Evolutionary conservation across 139 green algal genomes (phyloP).

Genomic region (Tetradesmus obliquus): DNA sequence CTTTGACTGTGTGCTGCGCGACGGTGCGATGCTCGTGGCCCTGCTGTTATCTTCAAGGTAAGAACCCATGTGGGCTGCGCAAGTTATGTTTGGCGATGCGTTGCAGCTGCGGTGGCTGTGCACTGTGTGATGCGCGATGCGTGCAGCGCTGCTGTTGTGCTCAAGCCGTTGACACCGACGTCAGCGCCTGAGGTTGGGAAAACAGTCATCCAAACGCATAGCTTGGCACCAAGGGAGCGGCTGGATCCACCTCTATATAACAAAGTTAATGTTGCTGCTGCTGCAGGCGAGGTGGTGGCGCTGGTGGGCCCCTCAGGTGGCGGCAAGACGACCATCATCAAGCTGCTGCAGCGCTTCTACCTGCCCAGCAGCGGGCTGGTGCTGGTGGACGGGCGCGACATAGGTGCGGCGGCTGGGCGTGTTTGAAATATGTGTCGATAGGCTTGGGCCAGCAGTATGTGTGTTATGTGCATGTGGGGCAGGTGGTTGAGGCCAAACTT

Average conservation of each 20-base stretch:
- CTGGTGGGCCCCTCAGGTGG: conserved; percentile 88
- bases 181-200: too few species aligned
- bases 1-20: too few species aligned
- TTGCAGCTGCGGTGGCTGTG: too few species aligned
- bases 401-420: conserved; percentile 68
- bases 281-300: conserved; percentile 78
- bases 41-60: too few species aligned
- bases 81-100: background rate
- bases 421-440: conserved; percentile 41
- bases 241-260: background rate
- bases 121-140: too few species aligned
- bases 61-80: too few species aligned
- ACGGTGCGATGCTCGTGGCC: too few species aligned
- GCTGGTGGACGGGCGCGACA: conserved; percentile 81
- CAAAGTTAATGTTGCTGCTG: conserved; percentile 53
- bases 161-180: too few species aligned
- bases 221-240: background rate
- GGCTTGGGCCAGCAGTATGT: conserved; percentile 52
- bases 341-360: conserved; percentile 95
- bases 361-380: conserved; percentile 72
- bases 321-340: conserved; percentile 92
- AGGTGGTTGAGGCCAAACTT: background rate
- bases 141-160: too few species aligned
- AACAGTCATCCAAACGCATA: too few species aligned
- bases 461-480: conserved; percentile 23